Base-by-base conservation (phyloP, 768 basidiomycete species). In the Neoboletus magnificus region DNA sequence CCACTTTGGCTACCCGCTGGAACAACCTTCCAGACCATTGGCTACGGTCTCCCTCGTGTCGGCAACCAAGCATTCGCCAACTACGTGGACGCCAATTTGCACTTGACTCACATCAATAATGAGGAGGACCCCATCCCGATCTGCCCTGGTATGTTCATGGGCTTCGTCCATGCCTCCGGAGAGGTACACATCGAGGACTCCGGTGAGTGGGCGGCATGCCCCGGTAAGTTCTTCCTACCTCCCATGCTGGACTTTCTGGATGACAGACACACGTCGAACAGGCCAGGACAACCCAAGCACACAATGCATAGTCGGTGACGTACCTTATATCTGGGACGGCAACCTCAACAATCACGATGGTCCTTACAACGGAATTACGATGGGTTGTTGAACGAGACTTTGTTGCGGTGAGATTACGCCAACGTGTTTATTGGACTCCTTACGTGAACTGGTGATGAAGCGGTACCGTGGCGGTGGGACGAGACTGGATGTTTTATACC, bases 41-140 rank as follows among this genome's bases (percentile, higher is more conserved):
- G 46, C 16, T 76, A 72, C 43, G 76, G 75, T 30, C 64, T 77
- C 32, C 76, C 74, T 37, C 66, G 75, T 20, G 74, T 73, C 27
- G 83, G 85, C 13, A 85, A 86, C 67, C 76, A 80, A 63, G 82
- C 74, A 2, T 87, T 85, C 56, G 84, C 83, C 1, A 60, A 83
- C 60, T 80, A 79, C 60, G 77, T 84, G 47, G 81, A 85, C 57
- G 67, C 74, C 12, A 68, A 79, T 42, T 44, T 73, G 37, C 56
- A 70, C 13, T 60, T 84, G 44, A 82, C 76, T 4, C 84, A 80
- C 56, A 76, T 86, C 65, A 84, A 80, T 65, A 85, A 86, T 68
- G 43, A 67, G 56, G 52, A 73, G 49, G 78, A 79, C 50, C 66
- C 70, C 0, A 59, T 79, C 18, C 78, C 78, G 2, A 74, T 62